phyloP scores from a whole-genome alignment of 2,329 filamentous ascomycete genomes.

The Onygena corvina region DNA sequence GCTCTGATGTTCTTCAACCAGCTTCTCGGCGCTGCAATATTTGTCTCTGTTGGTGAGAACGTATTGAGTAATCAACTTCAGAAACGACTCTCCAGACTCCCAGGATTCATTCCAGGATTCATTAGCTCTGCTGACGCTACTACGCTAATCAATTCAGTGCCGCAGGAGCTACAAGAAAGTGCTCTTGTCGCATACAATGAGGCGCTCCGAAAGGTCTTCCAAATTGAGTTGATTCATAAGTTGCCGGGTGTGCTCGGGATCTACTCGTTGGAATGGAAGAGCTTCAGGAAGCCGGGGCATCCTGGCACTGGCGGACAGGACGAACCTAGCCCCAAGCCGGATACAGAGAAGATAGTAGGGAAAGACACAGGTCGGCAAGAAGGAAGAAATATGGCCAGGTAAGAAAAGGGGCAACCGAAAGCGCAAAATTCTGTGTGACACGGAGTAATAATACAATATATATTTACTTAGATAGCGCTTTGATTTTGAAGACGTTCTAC shows the following conservation, averaged over 20 bases:
- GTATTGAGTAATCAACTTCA: constrained; percentile 29
- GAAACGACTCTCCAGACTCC: not conserved
- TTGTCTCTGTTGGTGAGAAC: constrained; percentile 29
- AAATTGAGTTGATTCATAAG: constrained; percentile 7
- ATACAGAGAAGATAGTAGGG: not conserved
- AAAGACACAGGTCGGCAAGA: not conserved
- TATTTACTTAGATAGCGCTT: too few relatives aligned
- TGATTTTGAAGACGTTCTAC: too few relatives aligned
- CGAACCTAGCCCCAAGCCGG: not conserved
- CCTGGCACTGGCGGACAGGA: not conserved
- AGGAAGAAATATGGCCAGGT: too few relatives aligned
- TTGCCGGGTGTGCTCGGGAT: not conserved
- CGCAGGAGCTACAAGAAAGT: constrained; percentile 17
- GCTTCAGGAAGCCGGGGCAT: not conserved
- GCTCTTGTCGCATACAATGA: constrained; percentile 28
- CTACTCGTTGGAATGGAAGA: constrained; percentile 8
- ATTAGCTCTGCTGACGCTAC: not conserved
- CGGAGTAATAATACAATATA: too few relatives aligned
- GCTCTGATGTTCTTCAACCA: constrained; percentile 29
- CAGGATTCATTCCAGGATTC: not conserved
- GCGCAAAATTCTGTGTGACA: too few relatives aligned
- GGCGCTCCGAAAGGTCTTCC: constrained; percentile 26
- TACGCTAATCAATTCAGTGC: not conserved
- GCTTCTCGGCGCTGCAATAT: constrained; percentile 29
- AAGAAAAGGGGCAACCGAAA: too few relatives aligned